Evolutionary conservation across 1,284 basidiomycete genomes (phyloP), one percentile per base, ranked within the genome.

Genomic region (Leccinum griseonigrum): DNA sequence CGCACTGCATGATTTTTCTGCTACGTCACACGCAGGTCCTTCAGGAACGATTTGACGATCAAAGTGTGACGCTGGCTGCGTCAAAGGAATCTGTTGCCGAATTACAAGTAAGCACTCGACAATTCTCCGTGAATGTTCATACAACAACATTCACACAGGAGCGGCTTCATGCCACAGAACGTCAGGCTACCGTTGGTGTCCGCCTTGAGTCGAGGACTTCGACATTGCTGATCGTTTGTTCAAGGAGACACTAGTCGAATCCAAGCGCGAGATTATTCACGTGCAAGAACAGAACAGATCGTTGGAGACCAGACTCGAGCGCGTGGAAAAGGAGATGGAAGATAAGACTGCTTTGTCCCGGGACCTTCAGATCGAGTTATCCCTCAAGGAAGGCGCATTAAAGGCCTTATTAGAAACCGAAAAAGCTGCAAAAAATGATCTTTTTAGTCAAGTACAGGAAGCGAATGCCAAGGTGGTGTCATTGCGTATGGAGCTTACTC

Each of bases 21-120:
- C 29, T 36, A 65, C 7, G 11, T 34, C 18, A 6, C 28, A 53
- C 22, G 16, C 65, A 86, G 81, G 72, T 78, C 28, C 74, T 87
- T 8, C 84, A 86, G 68, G 85, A 87, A 60, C 78, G 84, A n/a
- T 83, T 83, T 60, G 85, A 86, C 16, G 80, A 85, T 16, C 85
- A 87, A 65, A 70, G 78, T 0, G 73, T 83, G 11, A 82, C 81
- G 7, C 68, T 85, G 53, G 76, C 78, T 40, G 69, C 85, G 18
- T 78, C 81, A 16, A 84, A 84, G 66, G 84, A 87, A 62, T 76
- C 81, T 18, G 74, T 78, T 31, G 82, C 79, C 1, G 84, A 86
- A 66, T 64, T 82, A 18, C 85, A 86, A 77, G 85, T 85, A 62
- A 59, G 51, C 10, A 58, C 11, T 32, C 31, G 0, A 2, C 13